Evolutionary conservation across 73 alveolate species (phyloP), one percentile per base, ranked within the genome.

Genomic region (Breviolum minutum): DNA sequence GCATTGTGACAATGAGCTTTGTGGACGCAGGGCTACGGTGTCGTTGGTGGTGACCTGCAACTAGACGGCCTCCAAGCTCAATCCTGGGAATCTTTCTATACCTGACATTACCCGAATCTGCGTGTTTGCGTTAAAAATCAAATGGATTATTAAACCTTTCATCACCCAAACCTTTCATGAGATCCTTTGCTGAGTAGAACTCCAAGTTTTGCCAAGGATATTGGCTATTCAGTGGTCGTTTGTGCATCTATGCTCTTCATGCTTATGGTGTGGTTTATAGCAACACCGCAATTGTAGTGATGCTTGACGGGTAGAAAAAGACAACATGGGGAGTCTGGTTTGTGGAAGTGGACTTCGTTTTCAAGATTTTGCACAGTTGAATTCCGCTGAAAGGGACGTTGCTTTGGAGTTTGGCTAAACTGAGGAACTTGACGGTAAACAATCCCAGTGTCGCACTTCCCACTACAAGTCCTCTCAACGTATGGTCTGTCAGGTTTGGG

Each of bases 171-270:
- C 54, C 54, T 40, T 40, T 40, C 54, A 3, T 40, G 54, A 40
- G 54, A 40, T 40, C 54, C 54, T 40, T 40, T 68, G 24, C 77
- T 22, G 77, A 68, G 24, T 68, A 14, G n/a, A 68, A 68, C 24
- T 68, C 77, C 77, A 68, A 68, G 77, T 22, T 68, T 68, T 12
- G 29, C 89, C 30, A 9, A 90, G 96, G 96, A 62, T 90, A 90
- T 19, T 90, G 96, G 96, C 96, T 90, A 10, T 71, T 68, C 96
- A 90, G 96, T 76, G 96, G 96, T 10, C 96, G 96, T 22, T 90
- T 90, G 63, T 90, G 96, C 63, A 90, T 90, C 76, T 90, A 90
- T 81, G 87, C 84, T 20, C 87, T 90, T 17, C 87, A 77, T 62
- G 69, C 96, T n/a, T 90, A 90, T 30, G 87, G 96, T 12, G 96